Base-by-base conservation (phyloP, 805 yeast species). In the Zygosaccharomyces kombuchaensis region DNA sequence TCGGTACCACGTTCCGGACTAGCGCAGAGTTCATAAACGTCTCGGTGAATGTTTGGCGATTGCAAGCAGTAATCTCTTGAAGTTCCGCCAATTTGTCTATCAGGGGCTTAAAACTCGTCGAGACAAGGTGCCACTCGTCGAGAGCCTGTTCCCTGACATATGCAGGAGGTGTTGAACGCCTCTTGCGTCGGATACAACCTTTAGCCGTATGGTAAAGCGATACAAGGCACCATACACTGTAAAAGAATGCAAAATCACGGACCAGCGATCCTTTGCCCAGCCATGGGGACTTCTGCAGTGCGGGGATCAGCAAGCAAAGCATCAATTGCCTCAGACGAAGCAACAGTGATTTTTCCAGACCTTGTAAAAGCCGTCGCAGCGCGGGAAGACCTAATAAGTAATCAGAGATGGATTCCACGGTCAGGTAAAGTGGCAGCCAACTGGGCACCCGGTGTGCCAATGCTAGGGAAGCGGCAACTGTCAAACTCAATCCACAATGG, bases 21-120 rank as follows among this genome's bases (percentile, higher is more conserved):
- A 59, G n/a, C 22, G 50, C 47, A 6, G 62, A 59, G 30, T 56
- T 52, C 40, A 58, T 44, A 6, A 57, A 9, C 16, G 47, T 52
- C 21, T 62, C 65, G 22, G 53, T 37, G 4, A 52, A 17, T 1
- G 60, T 39, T 22, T 44, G 44, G 9, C 49, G 47, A 19, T 50
- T 38, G 12, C 42, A 40, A 12, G 43, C 9, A 1, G 58, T 47
- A 6, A 61, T 30, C 37, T 60, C 63, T 29, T 58, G 56, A 4
- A 60, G 48, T 37, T 61, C 66, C 9, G 43, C 47, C 25, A 59
- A 39, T 40, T 56, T 58, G 43, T 57, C 58, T 42, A 58, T 44
- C 13, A 57, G 38, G 6, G 60, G 57, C 29, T 53, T 52, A 29
- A 49, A 38, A 41, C 47, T 52, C 9, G 50, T 27, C n/a, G 55